Conservation (phyloP, 1,284 basidiomycete genomes). For the Tremellales sp. region DNA sequence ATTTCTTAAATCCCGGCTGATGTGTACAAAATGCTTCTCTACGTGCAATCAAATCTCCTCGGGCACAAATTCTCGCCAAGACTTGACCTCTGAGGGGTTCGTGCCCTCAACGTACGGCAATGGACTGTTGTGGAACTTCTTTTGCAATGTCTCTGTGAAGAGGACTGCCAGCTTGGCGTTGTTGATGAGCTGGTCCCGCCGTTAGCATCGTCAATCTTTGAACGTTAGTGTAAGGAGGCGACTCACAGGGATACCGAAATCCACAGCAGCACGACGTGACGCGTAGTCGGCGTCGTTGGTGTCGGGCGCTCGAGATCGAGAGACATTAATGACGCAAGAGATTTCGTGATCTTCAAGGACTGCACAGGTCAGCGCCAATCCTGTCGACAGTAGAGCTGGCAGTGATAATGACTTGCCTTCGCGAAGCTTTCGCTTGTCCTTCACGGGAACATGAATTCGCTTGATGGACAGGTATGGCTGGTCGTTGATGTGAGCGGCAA, state of each 20-base stretch:
- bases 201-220: background rate
- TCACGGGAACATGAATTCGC: constrained; percentile 92
- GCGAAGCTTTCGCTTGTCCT: constrained; percentile 92
- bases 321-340: constrained; percentile 91
- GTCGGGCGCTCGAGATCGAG: constrained; percentile 71
- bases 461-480: constrained; percentile 71
- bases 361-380: background rate
- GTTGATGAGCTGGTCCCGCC: constrained; percentile 66
- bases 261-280: constrained; percentile 83
- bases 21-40: background rate
- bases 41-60: background rate
- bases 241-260: constrained; percentile 66
- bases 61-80: constrained; percentile 78
- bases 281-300: constrained; percentile 94
- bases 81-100: constrained; percentile 89
- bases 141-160: constrained; percentile 83
- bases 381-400: constrained; percentile 2
- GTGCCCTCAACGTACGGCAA: constrained; percentile 79
- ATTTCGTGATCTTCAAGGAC: constrained; percentile 83
- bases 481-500: constrained; percentile 79
- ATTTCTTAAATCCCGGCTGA: background rate
- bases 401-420: constrained; percentile 49
- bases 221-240: background rate
- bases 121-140: constrained; percentile 81
- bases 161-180: constrained; percentile 84